phyloP scores from a whole-genome alignment of 306 rosid species.

The Trifolium fragiferum region DNA sequence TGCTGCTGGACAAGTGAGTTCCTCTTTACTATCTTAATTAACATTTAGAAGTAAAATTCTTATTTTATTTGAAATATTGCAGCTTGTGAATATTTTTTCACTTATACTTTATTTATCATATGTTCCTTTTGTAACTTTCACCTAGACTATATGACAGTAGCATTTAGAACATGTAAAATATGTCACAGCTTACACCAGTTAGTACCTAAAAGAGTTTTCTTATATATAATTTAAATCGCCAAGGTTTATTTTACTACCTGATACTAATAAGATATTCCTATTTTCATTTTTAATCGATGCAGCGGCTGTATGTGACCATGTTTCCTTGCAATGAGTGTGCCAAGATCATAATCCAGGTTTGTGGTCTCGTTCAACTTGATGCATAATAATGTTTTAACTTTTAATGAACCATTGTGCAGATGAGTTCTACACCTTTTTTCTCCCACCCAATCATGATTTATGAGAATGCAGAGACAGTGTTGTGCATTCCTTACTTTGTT shows the following conservation, averaged over 20 bases:
- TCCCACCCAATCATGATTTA: not conserved
- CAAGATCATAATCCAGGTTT: conserved; percentile 93
- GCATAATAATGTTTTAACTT: not conserved
- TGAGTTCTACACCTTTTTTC: not conserved
- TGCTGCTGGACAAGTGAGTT: conserved; percentile 88
- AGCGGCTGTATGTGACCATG: conserved; percentile 84
- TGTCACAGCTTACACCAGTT: not conserved
- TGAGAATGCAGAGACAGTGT: conserved; percentile 10
- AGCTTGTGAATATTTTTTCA: conserved; percentile 7
- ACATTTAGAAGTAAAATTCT: conserved; percentile 5
- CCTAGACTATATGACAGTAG: not conserved
- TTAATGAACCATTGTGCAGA: not conserved
- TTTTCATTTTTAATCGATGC: conserved; percentile 44
- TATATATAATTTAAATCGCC: not conserved
- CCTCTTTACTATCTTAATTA: conserved; percentile 12
- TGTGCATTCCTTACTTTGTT: conserved; percentile 4
- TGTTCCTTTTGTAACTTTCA: conserved; percentile 7
- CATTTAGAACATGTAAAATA: conserved; percentile 4
- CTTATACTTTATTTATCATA: conserved; percentile 8
- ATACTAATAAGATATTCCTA: conserved; percentile 19
- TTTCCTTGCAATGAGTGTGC: conserved; percentile 96
- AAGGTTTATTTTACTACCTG: not conserved
- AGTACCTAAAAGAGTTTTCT: conserved; percentile 10
- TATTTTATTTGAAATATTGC: conserved; percentile 10
- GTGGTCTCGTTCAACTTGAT: conserved; percentile 17